Evolutionary conservation across 441 rosid genomes (phyloP).

Genomic region (Populus hybrid): DNA sequence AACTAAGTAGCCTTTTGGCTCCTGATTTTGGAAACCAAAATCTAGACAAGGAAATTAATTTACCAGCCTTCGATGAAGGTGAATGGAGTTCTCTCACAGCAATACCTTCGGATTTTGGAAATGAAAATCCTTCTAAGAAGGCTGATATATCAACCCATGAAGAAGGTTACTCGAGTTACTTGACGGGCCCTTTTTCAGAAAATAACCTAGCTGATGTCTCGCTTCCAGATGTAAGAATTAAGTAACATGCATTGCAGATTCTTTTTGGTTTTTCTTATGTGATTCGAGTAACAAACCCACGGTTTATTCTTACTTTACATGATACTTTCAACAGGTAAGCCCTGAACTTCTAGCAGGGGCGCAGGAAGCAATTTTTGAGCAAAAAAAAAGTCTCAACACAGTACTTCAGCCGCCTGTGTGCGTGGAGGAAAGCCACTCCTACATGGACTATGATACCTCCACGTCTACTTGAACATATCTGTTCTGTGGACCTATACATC

Average conservation of each 20-base stretch:
- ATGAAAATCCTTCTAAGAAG: background rate
- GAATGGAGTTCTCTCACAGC: background rate
- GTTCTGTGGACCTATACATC: background rate
- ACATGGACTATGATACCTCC: background rate
- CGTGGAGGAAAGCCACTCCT: background rate
- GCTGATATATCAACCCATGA: background rate
- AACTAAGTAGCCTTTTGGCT: background rate
- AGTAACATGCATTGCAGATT: background rate
- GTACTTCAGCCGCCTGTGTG: background rate
- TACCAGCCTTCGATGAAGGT: background rate
- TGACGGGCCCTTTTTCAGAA: background rate
- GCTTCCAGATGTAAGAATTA: background rate
- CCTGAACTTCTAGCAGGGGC: too few relatives aligned
- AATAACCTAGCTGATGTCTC: background rate
- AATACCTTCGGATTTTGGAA: background rate
- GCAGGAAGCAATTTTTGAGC: background rate
- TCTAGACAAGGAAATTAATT: background rate
- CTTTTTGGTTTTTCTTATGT: background rate
- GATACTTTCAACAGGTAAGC: conserved; percentile 1
- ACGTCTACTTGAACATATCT: background rate
- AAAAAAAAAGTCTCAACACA: background rate
- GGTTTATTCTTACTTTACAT: background rate
- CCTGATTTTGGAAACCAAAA: background rate
- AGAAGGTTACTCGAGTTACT: background rate
- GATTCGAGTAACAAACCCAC: background rate